phyloP scores from a whole-genome alignment of 2,329 filamentous ascomycete species.

The Tympanopsis confertula region DNA sequence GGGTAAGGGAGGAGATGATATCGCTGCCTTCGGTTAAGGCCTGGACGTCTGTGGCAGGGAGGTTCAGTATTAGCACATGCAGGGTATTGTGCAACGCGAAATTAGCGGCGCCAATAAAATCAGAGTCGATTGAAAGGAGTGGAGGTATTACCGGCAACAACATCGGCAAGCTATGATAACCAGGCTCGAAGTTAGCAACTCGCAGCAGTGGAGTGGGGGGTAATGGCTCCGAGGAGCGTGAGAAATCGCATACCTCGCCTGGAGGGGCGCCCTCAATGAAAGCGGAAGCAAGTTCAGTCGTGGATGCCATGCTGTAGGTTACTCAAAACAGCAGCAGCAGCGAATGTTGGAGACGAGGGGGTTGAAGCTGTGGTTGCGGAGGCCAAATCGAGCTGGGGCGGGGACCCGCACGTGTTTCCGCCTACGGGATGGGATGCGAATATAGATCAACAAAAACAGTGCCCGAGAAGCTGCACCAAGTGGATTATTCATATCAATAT shows the following conservation, averaged over 20 bases:
- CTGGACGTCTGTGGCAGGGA: slow-evolving; percentile 40
- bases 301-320: background rate
- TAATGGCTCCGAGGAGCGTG: slow-evolving; percentile 6
- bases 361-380: no score
- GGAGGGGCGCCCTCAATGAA: slow-evolving; percentile 59
- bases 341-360: no score
- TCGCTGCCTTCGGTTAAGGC: slow-evolving; percentile 40
- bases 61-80: slow-evolving; percentile 1
- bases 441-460: no score
- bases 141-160: slow-evolving; percentile 6
- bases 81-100: no score
- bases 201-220: background rate
- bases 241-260: slow-evolving; percentile 43
- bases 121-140: no score
- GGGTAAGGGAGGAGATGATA: slow-evolving; percentile 39
- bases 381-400: no score
- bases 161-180: slow-evolving; percentile 9
- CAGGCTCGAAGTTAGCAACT: background rate
- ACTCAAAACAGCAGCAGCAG: no score
- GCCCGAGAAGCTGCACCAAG: no score
- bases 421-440: no score
- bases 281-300: slow-evolving; percentile 34
- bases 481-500: background rate
- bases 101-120: no score
- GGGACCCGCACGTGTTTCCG: no score